phyloP scores from a whole-genome alignment of 1,284 basidiomycete species.

The Ustilago crameri region DNA sequence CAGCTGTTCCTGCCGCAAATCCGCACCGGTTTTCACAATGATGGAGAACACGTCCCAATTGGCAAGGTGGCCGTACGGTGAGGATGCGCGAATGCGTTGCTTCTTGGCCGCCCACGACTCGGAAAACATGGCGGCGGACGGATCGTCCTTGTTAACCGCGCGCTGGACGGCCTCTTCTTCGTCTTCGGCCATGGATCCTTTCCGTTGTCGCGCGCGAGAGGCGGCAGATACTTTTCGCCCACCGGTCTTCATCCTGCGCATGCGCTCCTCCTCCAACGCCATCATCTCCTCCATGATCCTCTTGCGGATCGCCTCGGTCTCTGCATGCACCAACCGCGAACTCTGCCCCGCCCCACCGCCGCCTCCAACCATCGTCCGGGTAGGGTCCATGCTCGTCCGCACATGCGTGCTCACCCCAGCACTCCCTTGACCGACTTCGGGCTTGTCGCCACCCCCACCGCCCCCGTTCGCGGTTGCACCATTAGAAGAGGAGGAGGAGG shows the following conservation, averaged over 20 bases:
- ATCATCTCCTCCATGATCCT: constrained; percentile 99
- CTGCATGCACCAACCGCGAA: constrained; percentile 54
- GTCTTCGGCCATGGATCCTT: constrained; percentile 82
- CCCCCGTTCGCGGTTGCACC: constrained; percentile 17
- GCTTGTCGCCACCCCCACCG: constrained; percentile 41
- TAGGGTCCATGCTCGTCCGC: constrained; percentile 22
- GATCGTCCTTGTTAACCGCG: constrained; percentile 96
- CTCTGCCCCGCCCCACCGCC: constrained; percentile 25
- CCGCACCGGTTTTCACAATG: constrained; percentile 97
- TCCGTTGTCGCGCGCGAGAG: constrained; percentile 10
- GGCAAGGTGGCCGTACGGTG: constrained; percentile 95
- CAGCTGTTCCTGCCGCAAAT: constrained; percentile 95
- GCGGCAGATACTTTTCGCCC: constrained; percentile 43
- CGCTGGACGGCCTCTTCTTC: constrained; percentile 77
- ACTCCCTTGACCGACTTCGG: constrained; percentile 53
- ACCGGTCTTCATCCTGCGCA: constrained; percentile 87
- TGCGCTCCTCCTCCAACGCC: constrained; percentile 92
- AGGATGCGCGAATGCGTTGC: constrained; percentile 88
- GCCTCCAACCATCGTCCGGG: constrained; percentile 17
- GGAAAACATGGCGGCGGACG: constrained; percentile 86
- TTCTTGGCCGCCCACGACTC: constrained; percentile 97
- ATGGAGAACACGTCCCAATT: constrained; percentile 85
- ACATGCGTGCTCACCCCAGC: constrained; percentile 55
- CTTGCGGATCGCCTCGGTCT: constrained; percentile 81
- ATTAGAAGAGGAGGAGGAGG: neutral